Percentiles rank a stretch among this genome's conserved stretches.
phyloP scores from a whole-genome alignment of 208 protist species.

The Strigomonas culicis region DNA sequence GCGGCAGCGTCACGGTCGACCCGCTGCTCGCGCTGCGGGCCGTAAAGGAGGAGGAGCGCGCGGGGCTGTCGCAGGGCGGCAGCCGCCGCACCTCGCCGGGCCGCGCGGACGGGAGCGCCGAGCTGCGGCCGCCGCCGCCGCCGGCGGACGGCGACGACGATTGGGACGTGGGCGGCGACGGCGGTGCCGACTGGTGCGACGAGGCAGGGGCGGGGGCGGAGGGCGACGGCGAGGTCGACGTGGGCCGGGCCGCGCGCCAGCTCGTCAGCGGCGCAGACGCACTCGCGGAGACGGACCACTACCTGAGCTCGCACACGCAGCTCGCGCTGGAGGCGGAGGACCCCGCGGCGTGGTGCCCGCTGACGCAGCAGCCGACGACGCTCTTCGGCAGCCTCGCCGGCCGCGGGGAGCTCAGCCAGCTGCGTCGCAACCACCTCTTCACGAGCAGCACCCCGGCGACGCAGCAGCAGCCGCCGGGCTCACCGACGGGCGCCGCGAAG shows the following conservation, averaged over 20 bases:
- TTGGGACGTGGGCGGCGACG: constrained; percentile 6
- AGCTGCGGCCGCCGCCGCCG: background rate
- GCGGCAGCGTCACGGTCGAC: constrained; percentile 24
- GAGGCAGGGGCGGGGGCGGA: constrained; percentile 19
- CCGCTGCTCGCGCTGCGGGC: constrained; percentile 47
- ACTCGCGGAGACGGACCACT: constrained; percentile 58
- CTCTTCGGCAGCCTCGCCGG: background rate
- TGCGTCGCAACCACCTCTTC: background rate
- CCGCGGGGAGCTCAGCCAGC: background rate
- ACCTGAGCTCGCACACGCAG: constrained; percentile 36
- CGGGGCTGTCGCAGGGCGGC: background rate
- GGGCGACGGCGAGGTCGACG: constrained; percentile 1
- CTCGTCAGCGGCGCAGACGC: constrained; percentile 61
- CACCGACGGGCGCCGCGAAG: constrained; percentile 24
- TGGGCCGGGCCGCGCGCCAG: constrained; percentile 41
- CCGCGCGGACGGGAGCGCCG: background rate
- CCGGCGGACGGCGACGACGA: constrained; percentile 16
- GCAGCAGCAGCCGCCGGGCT: background rate
- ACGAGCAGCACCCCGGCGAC: background rate
- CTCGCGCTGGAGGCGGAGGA: constrained; percentile 80
- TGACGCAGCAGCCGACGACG: constrained; percentile 33
- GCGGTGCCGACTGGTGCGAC: constrained; percentile 13
- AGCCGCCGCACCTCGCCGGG: constrained; percentile 5
- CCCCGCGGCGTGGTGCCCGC: constrained; percentile 65
- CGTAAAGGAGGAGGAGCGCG: constrained; percentile 8